Percentiles rank a stretch among this genome's conserved stretches.
phyloP scores from a whole-genome alignment of 345 rosid species.

The Cardamine resedifolia region DNA sequence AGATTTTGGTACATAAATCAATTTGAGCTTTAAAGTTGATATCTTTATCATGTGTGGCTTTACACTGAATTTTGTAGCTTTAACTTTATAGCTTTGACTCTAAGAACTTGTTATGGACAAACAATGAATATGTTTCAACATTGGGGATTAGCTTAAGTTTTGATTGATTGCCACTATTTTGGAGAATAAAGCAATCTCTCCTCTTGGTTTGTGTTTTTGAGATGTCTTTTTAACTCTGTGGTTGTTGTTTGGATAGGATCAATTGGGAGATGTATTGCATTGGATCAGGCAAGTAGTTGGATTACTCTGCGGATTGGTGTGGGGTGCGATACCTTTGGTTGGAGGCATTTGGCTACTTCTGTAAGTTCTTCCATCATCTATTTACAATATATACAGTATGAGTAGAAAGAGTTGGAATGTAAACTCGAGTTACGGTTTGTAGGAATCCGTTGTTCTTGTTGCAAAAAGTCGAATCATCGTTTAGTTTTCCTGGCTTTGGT shows the following conservation, averaged over 20 bases:
- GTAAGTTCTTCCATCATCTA: constrained; percentile 50
- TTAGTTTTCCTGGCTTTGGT: neutral
- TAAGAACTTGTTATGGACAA: neutral
- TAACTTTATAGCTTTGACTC: neutral
- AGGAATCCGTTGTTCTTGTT: neutral
- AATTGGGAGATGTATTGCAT: constrained; percentile 95
- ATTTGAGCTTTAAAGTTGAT: neutral
- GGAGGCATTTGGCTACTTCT: constrained; percentile 89
- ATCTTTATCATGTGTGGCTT: neutral
- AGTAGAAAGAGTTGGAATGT: neutral
- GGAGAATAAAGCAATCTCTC: constrained; percentile 17
- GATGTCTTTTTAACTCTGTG: neutral
- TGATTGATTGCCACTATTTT: constrained; percentile 11
- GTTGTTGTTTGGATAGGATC: constrained; percentile 63
- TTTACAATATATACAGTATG: neutral
- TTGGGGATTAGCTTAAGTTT: neutral
- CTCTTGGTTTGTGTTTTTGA: neutral
- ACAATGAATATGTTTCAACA: neutral
- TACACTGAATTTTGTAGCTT: neutral
- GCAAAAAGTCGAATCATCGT: neutral
- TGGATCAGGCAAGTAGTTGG: constrained; percentile 94
- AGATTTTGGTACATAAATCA: neutral
- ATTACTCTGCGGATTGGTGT: constrained; percentile 76
- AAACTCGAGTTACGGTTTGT: neutral
- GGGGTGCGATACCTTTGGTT: constrained; percentile 85